Evolutionary conservation across 2,329 filamentous ascomycete genomes (phyloP).

Genomic region (Nigrospora sphaerica): DNA sequence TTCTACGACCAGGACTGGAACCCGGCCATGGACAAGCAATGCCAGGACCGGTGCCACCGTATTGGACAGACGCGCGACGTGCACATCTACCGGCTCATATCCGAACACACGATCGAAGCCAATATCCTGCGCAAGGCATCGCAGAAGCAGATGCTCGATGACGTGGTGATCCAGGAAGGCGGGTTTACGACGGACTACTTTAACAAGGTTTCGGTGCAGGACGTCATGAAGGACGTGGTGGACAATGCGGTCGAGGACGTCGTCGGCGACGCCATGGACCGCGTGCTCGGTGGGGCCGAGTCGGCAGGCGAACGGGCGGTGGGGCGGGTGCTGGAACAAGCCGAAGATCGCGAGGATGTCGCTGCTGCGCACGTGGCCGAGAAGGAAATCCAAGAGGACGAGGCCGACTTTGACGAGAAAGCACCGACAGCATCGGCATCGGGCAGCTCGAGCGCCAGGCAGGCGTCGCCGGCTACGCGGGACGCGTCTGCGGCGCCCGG

Average conservation of each 20-base stretch:
- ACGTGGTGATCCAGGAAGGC: slow-evolving; percentile 96
- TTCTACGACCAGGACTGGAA: slow-evolving; percentile 99
- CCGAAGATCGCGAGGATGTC: slow-evolving; percentile 89
- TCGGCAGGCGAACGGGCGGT: slow-evolving; percentile 55
- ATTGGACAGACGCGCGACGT: slow-evolving; percentile 97
- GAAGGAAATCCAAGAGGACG: slow-evolving; percentile 81
- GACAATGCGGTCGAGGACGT: slow-evolving; percentile 37
- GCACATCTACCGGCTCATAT: slow-evolving; percentile 92
- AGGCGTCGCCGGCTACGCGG: slow-evolving; percentile 38
- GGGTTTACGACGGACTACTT: slow-evolving; percentile 97
- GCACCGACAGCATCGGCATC: slow-evolving; percentile 34
- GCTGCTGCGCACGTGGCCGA: slow-evolving; percentile 80
- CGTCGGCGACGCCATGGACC: slow-evolving; percentile 68
- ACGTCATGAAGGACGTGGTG: slow-evolving; percentile 56
- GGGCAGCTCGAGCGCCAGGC: slow-evolving; percentile 41
- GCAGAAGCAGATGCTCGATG: slow-evolving; percentile 95
- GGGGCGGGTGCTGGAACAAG: slow-evolving; percentile 72
- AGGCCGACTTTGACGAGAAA: slow-evolving; percentile 75
- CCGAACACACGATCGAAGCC: slow-evolving; percentile 92
- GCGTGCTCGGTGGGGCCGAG: slow-evolving; percentile 64
- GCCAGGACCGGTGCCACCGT: slow-evolving; percentile 92
- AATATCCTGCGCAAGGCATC: slow-evolving; percentile 96
- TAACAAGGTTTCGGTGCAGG: slow-evolving; percentile 64
- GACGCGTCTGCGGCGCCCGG: slow-evolving; percentile 25
- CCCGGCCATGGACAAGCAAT: slow-evolving; percentile 98